These are phyloP conservation scores for Hygrocybe coccinea DNA, from an alignment of 768 basidiomycete species.

Conservation along the genomic window DNA sequence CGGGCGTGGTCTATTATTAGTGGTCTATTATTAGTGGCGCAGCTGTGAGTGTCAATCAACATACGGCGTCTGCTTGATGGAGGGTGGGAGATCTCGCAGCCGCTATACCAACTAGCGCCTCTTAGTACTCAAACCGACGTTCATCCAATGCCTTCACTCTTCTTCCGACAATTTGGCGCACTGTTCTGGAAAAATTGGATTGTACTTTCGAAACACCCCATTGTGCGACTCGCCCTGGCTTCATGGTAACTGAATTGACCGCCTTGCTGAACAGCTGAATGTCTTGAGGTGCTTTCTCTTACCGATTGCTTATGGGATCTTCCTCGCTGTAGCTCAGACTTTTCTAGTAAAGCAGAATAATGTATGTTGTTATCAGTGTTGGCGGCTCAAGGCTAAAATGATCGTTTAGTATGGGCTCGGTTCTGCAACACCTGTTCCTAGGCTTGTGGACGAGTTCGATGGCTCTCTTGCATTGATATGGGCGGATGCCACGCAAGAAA, in stretches of 20 bases:
- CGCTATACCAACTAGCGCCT: too few relatives aligned
- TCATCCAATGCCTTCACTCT: conserved; percentile 17
- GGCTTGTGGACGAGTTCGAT: conserved; percentile 48
- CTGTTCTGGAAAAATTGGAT: conserved; percentile 75
- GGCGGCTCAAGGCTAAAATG: neutral
- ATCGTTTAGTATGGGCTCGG: conserved; percentile 58
- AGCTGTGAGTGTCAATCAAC: too few relatives aligned
- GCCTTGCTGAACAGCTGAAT: conserved; percentile 41
- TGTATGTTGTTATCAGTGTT: conserved; percentile 39
- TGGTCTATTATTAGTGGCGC: too few relatives aligned
- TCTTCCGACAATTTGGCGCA: conserved; percentile 57
- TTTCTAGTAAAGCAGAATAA: conserved; percentile 59
- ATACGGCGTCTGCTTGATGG: too few relatives aligned
- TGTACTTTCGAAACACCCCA: conserved; percentile 57
- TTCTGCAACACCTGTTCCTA: conserved; percentile 43
- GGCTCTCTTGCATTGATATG: conserved; percentile 53
- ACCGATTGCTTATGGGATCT: conserved; percentile 62
- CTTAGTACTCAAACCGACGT: too few relatives aligned
- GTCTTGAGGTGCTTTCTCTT: conserved; percentile 56
- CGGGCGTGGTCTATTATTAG: too few relatives aligned
- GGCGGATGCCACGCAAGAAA: conserved; percentile 62
- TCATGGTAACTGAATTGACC: neutral
- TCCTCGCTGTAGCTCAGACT: conserved; percentile 58
- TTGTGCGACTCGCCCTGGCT: conserved; percentile 41
- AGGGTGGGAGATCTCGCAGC: too few relatives aligned